Evolutionary conservation across 148 eudicot species (phyloP).

Genomic region (Rhododendron ovatum): DNA sequence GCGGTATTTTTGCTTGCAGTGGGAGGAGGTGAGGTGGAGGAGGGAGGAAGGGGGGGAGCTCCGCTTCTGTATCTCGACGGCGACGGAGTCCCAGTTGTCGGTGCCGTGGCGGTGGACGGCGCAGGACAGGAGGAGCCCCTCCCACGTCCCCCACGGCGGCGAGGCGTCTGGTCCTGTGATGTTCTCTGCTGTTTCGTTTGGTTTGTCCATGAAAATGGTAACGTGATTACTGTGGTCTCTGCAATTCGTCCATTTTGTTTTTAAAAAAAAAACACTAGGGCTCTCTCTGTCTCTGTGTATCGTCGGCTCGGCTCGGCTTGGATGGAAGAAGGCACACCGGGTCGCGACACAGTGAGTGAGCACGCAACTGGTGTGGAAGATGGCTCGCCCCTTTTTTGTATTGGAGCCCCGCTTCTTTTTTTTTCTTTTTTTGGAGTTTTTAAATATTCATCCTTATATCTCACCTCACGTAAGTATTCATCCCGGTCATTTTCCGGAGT

Average conservation of each 20-base stretch:
- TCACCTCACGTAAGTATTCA: too few relatives aligned
- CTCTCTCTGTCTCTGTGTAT: not conserved
- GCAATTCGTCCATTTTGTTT: slow-evolving; percentile 7
- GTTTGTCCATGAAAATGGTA: slow-evolving; percentile 13
- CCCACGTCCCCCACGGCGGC: slow-evolving; percentile 52
- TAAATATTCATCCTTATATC: too few relatives aligned
- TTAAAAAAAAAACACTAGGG: not conserved
- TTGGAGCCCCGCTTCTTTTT: too few relatives aligned
- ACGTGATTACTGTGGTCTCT: not conserved
- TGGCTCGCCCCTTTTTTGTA: not conserved
- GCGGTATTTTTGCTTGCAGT: slow-evolving; percentile 37
- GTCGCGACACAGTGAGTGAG: not conserved
- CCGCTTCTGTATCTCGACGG: slow-evolving; percentile 42
- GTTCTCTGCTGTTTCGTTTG: slow-evolving; percentile 2
- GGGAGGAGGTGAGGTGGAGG: slow-evolving; percentile 26
- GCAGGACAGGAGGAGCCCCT: slow-evolving; percentile 58
- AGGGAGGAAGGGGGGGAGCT: slow-evolving; percentile 17
- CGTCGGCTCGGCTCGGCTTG: slow-evolving; percentile 6
- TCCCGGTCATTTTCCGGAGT: too few relatives aligned
- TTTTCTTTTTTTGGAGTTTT: too few relatives aligned
- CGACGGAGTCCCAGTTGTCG: slow-evolving; percentile 51
- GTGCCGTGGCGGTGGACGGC: slow-evolving; percentile 65
- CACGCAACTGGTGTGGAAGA: slow-evolving; percentile 6
- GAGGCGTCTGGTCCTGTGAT: slow-evolving; percentile 15
- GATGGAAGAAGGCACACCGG: not conserved